Base-by-base conservation (phyloP, 768 basidiomycete genomes). In the Mycena galopus region DNA sequence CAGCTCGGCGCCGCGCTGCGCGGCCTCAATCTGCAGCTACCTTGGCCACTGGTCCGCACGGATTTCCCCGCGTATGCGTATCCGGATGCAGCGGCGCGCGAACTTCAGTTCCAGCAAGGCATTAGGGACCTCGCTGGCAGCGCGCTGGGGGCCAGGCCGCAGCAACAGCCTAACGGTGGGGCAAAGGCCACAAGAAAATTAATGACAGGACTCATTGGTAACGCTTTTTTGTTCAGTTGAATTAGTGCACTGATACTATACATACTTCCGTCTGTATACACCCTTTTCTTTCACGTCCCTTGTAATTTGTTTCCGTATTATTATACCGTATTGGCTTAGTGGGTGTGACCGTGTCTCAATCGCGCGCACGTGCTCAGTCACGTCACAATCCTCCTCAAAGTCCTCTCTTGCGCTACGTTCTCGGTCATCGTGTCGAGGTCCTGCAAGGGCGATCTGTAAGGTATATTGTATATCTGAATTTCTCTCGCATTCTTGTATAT, bases 51-150 rank as follows among this genome's bases (percentile, higher is more conserved):
- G 7, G n/a, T 65, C 44, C 69, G 73, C 30, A 51, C 62, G 21
- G 66, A 72, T 32, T 72, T 75, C 23, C 73, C 73, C 12, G 55
- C 47, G 19, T 69, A 75, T 25, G 69, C 73, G 62, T 72, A 75
- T 61, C 70, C 73, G 17, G 73, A 75, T 29, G 73, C 73, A 50
- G 58, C 73, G 21, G 73, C 73, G 67, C 69, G 73, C 27, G 73
- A 75, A 62, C 44, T 68, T 32, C 73, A 72, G 64, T 75, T 75
- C 64, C 73, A 75, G 44, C 73, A 75, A 32, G 66, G 63, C 11
- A 65, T 69, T 8, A 33, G 70, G 33, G 27, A 71, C 42, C 61
- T 71, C n/a, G 66, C 70, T 21, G 71, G 73, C 30, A 55, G 69
- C 2, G 69, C 73, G 16, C 23, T 73, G 6, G 65, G 65, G 7